Conservation (phyloP, 2,329 filamentous ascomycete genomes). For the Tolypocladium album region DNA sequence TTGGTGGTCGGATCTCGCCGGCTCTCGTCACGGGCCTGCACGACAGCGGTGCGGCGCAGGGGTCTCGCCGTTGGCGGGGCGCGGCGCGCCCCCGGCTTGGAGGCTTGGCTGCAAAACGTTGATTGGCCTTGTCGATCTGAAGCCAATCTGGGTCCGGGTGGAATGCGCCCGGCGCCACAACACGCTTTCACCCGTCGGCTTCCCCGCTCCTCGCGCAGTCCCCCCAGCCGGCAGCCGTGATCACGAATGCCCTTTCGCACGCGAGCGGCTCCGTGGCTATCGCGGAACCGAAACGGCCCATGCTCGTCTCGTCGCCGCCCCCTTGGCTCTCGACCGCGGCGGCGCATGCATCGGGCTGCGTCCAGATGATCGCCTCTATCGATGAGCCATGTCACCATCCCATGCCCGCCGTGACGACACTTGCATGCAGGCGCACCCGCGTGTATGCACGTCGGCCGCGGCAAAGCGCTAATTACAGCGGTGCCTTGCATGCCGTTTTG, state of each 20-base stretch:
- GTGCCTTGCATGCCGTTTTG: neutral
- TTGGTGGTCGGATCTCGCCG: too few species aligned
- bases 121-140: too few species aligned
- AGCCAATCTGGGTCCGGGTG: too few species aligned
- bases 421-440: neutral
- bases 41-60: too few species aligned
- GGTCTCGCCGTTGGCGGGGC: too few species aligned
- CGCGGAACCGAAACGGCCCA: neutral
- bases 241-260: neutral
- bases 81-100: too few species aligned
- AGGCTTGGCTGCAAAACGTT: too few species aligned
- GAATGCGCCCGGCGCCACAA: too few species aligned
- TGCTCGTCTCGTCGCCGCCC: neutral
- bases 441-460: neutral
- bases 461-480: neutral
- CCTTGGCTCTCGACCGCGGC: too few species aligned
- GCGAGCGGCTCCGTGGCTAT: neutral
- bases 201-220: too few species aligned
- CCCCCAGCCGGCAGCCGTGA: neutral
- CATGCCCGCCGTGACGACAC: neutral
- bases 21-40: too few species aligned
- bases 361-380: neutral
- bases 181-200: too few species aligned
- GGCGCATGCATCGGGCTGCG: neutral
- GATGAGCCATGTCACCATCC: neutral